Evolutionary conservation across 2,329 filamentous ascomycete genomes (phyloP).

Genomic region (Curvularia eragrostidis): DNA sequence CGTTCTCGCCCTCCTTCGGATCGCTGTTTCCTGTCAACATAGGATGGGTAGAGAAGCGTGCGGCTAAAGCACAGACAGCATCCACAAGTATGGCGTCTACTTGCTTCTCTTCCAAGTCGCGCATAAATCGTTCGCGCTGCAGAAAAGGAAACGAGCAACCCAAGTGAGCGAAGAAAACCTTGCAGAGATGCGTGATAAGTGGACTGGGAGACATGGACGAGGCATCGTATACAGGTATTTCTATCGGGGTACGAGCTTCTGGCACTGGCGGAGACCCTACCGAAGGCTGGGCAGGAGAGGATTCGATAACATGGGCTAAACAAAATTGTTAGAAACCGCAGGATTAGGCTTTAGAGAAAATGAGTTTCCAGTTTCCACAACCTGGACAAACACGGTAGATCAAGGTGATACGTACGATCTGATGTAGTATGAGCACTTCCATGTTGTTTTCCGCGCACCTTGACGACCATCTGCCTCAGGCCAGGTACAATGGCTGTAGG

Average conservation of each 20-base stretch:
- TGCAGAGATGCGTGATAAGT: slow-evolving; percentile 76
- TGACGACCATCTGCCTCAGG: slow-evolving; percentile 90
- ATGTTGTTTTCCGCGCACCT: slow-evolving; percentile 70
- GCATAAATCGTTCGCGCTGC: slow-evolving; percentile 72
- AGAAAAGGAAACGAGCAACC: slow-evolving; percentile 89
- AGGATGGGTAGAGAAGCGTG: slow-evolving; percentile 74
- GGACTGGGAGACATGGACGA: slow-evolving; percentile 74
- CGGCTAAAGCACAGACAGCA: slow-evolving; percentile 81
- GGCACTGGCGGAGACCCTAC: slow-evolving; percentile 35
- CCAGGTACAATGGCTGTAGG: slow-evolving; percentile 90
- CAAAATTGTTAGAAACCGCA: slow-evolving; percentile 15
- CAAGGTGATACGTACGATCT: slow-evolving; percentile 42
- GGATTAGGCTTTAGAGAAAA: not conserved
- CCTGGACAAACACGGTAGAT: not conserved
- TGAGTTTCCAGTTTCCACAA: not conserved
- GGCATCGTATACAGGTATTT: slow-evolving; percentile 76
- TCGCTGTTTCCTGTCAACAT: slow-evolving; percentile 59
- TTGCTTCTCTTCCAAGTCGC: slow-evolving; percentile 79
- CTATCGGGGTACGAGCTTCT: slow-evolving; percentile 54
- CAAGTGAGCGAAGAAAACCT: slow-evolving; percentile 80
- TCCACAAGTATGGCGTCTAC: slow-evolving; percentile 87
- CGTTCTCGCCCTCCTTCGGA: slow-evolving; percentile 44
- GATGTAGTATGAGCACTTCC: slow-evolving; percentile 66
- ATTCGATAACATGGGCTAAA: slow-evolving; percentile 38
- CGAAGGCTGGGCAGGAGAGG: slow-evolving; percentile 43